phyloP scores from a whole-genome alignment of 768 basidiomycete genomes.

The Agaricus subrufescens region DNA sequence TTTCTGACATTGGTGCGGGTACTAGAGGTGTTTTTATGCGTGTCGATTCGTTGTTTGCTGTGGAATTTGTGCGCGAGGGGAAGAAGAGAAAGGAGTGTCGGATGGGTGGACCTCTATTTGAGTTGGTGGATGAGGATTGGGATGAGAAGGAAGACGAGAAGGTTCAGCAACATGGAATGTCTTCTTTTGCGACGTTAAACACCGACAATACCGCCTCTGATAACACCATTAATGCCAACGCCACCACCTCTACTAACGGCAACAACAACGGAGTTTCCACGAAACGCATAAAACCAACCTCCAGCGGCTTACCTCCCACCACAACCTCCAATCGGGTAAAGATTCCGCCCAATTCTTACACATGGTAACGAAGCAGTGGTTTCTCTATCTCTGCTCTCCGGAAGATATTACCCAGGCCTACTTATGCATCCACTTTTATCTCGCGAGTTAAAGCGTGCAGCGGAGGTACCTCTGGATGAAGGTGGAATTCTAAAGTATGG shows the following conservation, averaged over 20 bases:
- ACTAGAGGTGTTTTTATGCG: slow-evolving; percentile 70
- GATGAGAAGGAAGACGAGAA: slow-evolving; percentile 30
- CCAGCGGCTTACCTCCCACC: slow-evolving; percentile 43
- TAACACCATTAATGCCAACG: not conserved
- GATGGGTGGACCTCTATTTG: slow-evolving; percentile 71
- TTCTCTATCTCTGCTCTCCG: slow-evolving; percentile 67
- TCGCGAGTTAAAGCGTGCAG: slow-evolving; percentile 32
- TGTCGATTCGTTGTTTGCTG: slow-evolving; percentile 60
- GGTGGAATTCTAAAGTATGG: slow-evolving; percentile 36
- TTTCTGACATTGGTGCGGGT: slow-evolving; percentile 44
- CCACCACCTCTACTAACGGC: not conserved
- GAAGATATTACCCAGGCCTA: slow-evolving; percentile 77
- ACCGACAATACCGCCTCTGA: not conserved
- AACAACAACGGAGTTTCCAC: no score
- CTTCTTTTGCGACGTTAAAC: not conserved
- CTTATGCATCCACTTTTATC: slow-evolving; percentile 59
- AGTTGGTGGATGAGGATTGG: slow-evolving; percentile 75
- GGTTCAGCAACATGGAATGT: slow-evolving; percentile 4
- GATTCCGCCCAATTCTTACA: slow-evolving; percentile 62
- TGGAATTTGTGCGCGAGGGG: slow-evolving; percentile 46
- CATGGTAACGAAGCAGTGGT: slow-evolving; percentile 60
- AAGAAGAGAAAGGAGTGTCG: slow-evolving; percentile 53
- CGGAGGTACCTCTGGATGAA: slow-evolving; percentile 26
- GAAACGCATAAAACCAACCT: not conserved
- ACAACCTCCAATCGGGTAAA: slow-evolving; percentile 58